Evolutionary conservation across 805 yeast genomes (phyloP).

Genomic region (Candida maltosa): DNA sequence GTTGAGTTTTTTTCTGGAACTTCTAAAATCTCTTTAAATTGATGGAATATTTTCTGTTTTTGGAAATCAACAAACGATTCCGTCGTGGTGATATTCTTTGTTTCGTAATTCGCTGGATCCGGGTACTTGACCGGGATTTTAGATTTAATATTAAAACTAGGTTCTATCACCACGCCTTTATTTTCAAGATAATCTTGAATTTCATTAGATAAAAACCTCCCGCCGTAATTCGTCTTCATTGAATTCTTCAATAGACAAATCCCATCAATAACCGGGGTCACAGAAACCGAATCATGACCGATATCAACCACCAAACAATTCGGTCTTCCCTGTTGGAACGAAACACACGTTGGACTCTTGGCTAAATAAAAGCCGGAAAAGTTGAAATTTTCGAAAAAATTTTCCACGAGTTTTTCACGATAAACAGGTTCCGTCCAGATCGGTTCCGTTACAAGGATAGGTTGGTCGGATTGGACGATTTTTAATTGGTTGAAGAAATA

Average conservation of each 20-base stretch:
- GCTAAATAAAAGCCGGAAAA: constrained; percentile 82
- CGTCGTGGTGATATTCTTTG: constrained; percentile 31
- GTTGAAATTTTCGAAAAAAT: constrained; percentile 61
- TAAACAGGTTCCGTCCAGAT: constrained; percentile 74
- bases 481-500: constrained; percentile 50
- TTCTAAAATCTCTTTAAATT: constrained; percentile 71
- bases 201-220: constrained; percentile 60
- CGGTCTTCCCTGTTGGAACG: constrained; percentile 87
- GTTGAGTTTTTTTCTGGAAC: constrained; percentile 43
- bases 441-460: constrained; percentile 81
- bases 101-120: constrained; percentile 19
- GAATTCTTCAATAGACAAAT: constrained; percentile 69
- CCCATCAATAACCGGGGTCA: constrained; percentile 82
- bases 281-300: constrained; percentile 76
- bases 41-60: constrained; percentile 54
- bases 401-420: constrained; percentile 68
- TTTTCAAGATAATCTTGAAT: constrained; percentile 38
- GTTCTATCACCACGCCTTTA: constrained; percentile 26
- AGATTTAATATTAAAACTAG: constrained; percentile 46
- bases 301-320: constrained; percentile 82
- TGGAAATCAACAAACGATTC: constrained; percentile 56
- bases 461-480: constrained; percentile 62
- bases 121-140: constrained; percentile 38
- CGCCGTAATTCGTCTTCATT: constrained; percentile 71
- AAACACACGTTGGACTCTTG: constrained; percentile 80